Conservation (phyloP, 1,284 basidiomycete species). For the Irpex sp. region DNA sequence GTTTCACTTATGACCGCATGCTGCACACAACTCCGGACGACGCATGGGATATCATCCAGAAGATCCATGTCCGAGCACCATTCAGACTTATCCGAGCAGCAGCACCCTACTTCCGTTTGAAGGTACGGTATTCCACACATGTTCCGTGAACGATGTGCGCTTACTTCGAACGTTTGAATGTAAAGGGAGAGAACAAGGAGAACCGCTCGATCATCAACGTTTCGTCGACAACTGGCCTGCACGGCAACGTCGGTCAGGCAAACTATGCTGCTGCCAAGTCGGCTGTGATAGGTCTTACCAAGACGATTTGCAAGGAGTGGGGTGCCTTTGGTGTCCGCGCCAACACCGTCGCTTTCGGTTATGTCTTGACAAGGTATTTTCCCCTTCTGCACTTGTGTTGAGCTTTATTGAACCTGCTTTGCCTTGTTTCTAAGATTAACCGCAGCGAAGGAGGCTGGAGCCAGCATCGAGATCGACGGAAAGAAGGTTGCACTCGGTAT, state of each 20-base stretch:
- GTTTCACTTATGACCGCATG: slow-evolving; percentile 89
- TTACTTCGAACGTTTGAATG: neutral
- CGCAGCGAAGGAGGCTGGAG: slow-evolving; percentile 72
- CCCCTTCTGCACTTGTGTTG: neutral
- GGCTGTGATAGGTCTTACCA: slow-evolving; percentile 75
- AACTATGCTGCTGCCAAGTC: slow-evolving; percentile 83
- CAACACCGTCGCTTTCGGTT: slow-evolving; percentile 79
- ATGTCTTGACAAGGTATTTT: slow-evolving; percentile 65
- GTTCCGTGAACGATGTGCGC: slow-evolving; percentile 17
- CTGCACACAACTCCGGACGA: slow-evolving; percentile 84
- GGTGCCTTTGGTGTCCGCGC: slow-evolving; percentile 78
- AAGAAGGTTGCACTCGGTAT: slow-evolving; percentile 83
- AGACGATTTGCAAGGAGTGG: slow-evolving; percentile 89
- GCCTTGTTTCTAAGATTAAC: slow-evolving; percentile 19
- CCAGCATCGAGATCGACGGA: slow-evolving; percentile 74
- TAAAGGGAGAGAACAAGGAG: slow-evolving; percentile 37
- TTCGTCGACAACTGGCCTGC: slow-evolving; percentile 73
- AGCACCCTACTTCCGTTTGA: slow-evolving; percentile 81
- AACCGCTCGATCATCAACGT: slow-evolving; percentile 80
- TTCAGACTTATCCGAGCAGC: slow-evolving; percentile 84
- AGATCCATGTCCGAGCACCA: slow-evolving; percentile 80
- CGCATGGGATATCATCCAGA: slow-evolving; percentile 77
- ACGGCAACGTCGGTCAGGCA: slow-evolving; percentile 82
- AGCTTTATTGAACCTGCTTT: neutral
- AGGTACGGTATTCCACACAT: slow-evolving; percentile 44